Evolutionary conservation across 2,329 filamentous ascomycete genomes (phyloP).

Genomic region (Aureobasidium sp.): DNA sequence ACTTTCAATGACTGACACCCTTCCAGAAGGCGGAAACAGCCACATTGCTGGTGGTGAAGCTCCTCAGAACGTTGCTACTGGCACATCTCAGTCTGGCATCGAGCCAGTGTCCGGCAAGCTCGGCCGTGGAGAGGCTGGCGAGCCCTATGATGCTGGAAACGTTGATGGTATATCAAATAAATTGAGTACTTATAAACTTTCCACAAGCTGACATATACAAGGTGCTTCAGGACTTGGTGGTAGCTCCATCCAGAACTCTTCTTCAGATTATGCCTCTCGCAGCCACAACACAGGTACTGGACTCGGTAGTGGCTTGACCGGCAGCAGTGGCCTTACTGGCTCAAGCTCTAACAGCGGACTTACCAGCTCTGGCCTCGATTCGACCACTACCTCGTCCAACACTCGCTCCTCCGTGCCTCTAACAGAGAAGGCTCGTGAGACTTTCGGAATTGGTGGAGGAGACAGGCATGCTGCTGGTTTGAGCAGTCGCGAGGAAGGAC

Average conservation of each 20-base stretch:
- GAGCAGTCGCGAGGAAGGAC: background rate
- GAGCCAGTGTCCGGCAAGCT: constrained; percentile 68
- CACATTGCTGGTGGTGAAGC: constrained; percentile 9
- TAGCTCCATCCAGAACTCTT: background rate
- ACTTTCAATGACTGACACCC: background rate
- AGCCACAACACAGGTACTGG: background rate
- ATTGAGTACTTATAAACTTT: background rate
- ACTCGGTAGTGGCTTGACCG: background rate
- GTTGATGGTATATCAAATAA: constrained; percentile 45
- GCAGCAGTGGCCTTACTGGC: background rate
- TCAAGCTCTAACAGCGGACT: background rate
- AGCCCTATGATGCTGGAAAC: constrained; percentile 77
- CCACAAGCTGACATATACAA: background rate
- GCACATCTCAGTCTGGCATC: constrained; percentile 32
- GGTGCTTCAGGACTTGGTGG: background rate
- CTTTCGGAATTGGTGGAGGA: background rate
- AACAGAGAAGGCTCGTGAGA: constrained; percentile 4
- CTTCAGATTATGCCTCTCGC: background rate
- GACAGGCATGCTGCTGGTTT: background rate
- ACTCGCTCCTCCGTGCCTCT: background rate
- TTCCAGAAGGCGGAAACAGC: background rate
- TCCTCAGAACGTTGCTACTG: background rate
- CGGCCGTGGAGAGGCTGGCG: constrained; percentile 59
- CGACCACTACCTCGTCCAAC: background rate
- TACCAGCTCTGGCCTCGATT: background rate